Base-by-base conservation (phyloP, 164 flowering plant genomes). In the Tinospora cordifolia region DNA sequence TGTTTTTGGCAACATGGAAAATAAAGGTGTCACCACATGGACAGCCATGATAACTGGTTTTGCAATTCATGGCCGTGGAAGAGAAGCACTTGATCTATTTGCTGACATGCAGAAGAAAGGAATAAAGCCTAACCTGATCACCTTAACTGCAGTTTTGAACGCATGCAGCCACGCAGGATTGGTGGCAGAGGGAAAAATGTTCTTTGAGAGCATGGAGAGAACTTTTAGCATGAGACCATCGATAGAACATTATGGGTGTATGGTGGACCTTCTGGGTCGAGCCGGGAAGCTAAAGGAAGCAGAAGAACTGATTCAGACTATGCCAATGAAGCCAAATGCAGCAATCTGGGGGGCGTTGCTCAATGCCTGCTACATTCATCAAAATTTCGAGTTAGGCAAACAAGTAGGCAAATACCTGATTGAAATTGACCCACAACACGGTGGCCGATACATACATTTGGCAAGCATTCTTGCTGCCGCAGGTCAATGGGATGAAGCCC, bases 81-180 rank as follows among this genome's bases (percentile, higher is more conserved):
- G 74, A 74, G 83, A 84, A 74, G 88, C 90, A 4, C 68, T 85
- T 66, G 75, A 75, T 6, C 69, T 78, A 67, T 83, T 83, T 58
- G 13, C 22, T 27, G 60, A 72, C 8, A 80, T 83, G 87, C 76
- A 69, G 72, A 65, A 63, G 34, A 74, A 21, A 62, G 84, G 84
- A 72, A 63, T 84, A 59, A 71, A 82, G 74, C 90, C 87, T 27
- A 81, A 87, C 66, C 30, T 10, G 14, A 72, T 85, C 69, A 83
- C 84, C 57, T 82, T 83, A 70, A 82, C 84, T 0, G 83, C 79
- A 2, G 70, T 83, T 71, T 58, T 87, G 68, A 79, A 79, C 30
- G 90, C 87, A 7, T 87, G 90, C 69, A 82, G 88, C 54, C 54
- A 83, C 68, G 76, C 81, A 38, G 90, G 90, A 39, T 68, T 84